phyloP scores from a whole-genome alignment of 108 stramenopile species.

The Conticribra weissflogii region DNA sequence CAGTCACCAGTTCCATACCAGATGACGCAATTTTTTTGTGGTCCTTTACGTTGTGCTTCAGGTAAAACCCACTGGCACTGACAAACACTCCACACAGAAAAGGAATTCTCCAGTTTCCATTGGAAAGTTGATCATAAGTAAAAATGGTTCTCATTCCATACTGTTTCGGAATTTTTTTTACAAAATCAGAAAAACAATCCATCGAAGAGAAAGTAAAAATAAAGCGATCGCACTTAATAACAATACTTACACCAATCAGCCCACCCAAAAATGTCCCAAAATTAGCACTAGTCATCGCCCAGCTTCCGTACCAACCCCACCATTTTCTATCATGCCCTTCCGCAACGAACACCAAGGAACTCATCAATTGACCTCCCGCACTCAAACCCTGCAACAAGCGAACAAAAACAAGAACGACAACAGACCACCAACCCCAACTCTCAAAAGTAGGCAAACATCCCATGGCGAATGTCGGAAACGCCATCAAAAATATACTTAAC shows the following conservation, averaged over 20 bases:
- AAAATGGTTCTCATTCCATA: constrained; percentile 24
- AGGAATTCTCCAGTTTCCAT: constrained; percentile 45
- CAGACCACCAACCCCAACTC: constrained; percentile 26
- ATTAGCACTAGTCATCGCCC: constrained; percentile 22
- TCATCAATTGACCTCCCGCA: constrained; percentile 53
- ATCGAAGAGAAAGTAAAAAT: neutral
- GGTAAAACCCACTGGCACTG: constrained; percentile 24
- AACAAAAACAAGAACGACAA: constrained; percentile 24
- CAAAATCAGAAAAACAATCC: too few species aligned
- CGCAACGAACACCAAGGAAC: constrained; percentile 40
- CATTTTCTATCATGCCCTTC: constrained; percentile 19
- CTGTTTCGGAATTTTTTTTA: too few species aligned
- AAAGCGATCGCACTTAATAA: neutral
- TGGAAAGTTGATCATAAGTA: constrained; percentile 21
- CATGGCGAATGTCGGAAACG: constrained; percentile 46
- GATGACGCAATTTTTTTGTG: constrained; percentile 8
- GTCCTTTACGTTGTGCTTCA: constrained; percentile 28
- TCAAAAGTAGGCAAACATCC: constrained; percentile 53
- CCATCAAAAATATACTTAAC: constrained; percentile 46
- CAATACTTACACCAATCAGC: constrained; percentile 17
- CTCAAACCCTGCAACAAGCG: constrained; percentile 54
- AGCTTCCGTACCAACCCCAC: constrained; percentile 45
- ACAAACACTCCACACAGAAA: constrained; percentile 47
- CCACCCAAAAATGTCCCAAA: constrained; percentile 35
- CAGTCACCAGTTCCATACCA: neutral